Percentiles rank a stretch among this genome's conserved stretches.
Conservation (phyloP, 495 filamentous ascomycete genomes). For the Xylaria bambusicola region DNA sequence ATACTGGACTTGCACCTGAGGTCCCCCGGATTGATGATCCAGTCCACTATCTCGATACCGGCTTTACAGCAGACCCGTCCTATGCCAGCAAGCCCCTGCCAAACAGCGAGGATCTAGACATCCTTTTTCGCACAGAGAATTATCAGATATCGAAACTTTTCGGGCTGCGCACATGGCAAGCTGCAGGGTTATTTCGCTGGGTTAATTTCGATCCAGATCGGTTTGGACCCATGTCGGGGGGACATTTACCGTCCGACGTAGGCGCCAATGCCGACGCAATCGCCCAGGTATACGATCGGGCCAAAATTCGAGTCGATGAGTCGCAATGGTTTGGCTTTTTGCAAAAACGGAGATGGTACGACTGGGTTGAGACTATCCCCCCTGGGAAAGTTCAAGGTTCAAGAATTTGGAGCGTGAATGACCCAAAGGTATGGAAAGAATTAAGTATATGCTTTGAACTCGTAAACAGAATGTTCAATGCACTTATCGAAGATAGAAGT, state of each 20-base stretch:
- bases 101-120: neutral
- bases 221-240: neutral
- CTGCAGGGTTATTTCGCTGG: conserved; percentile 6
- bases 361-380: neutral
- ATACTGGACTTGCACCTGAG: conserved; percentile 6
- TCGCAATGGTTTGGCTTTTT: neutral
- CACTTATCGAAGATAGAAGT: conserved; percentile 7
- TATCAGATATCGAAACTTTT: neutral
- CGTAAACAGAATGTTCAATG: conserved; percentile 3
- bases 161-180: conserved; percentile 3
- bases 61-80: neutral
- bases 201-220: neutral
- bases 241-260: neutral
- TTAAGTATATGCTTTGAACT: conserved; percentile 5
- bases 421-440: neutral
- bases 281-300: neutral
- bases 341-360: neutral
- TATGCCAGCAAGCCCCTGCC: neutral
- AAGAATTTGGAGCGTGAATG: conserved; percentile 3
- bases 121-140: neutral
- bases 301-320: conserved; percentile 7
- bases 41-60: conserved; percentile 1
- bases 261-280: neutral
- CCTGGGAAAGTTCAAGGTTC: neutral
- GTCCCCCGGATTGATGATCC: conserved; percentile 2